A percentile compares a stretch with the other conserved stretches of the same genome.
Evolutionary conservation across 352 stramenopile species (phyloP).

Genomic region (Pythium grandisporangium): DNA sequence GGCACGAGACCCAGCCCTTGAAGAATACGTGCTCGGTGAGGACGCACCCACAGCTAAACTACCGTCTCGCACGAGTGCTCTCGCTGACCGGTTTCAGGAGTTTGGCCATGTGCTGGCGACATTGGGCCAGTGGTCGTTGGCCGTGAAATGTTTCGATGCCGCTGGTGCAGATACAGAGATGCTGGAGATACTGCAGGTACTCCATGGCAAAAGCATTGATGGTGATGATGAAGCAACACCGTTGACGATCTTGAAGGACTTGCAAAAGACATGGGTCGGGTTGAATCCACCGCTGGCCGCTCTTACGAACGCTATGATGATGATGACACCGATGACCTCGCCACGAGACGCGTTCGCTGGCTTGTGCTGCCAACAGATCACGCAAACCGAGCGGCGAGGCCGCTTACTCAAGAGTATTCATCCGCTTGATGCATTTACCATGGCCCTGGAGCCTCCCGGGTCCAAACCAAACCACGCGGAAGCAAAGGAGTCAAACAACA

Average conservation of each 20-base stretch:
- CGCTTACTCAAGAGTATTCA: conserved; percentile 42
- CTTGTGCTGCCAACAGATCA: conserved; percentile 55
- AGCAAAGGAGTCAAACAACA: neutral
- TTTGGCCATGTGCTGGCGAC: conserved; percentile 34
- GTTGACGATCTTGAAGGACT: conserved; percentile 17
- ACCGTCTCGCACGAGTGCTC: conserved; percentile 33
- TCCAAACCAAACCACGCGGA: conserved; percentile 2
- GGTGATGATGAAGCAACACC: conserved; percentile 3
- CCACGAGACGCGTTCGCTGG: conserved; percentile 37
- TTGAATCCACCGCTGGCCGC: conserved; percentile 44
- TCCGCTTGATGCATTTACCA: conserved; percentile 34
- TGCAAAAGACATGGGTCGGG: conserved; percentile 45
- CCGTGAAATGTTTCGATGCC: conserved; percentile 54
- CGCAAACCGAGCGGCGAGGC: conserved; percentile 53
- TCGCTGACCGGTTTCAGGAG: conserved; percentile 25
- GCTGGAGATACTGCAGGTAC: conserved; percentile 29
- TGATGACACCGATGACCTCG: conserved; percentile 1
- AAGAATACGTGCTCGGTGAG: conserved; percentile 58
- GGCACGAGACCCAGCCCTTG: conserved; percentile 39
- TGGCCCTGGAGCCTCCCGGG: too few relatives aligned
- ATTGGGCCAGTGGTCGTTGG: conserved; percentile 43
- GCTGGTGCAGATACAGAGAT: conserved; percentile 62
- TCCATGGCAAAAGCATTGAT: too few relatives aligned
- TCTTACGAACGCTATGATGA: conserved; percentile 17
- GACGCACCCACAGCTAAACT: conserved; percentile 38